These are phyloP conservation scores for Boletus semigastroideus DNA, from an alignment of 1,284 basidiomycete genomes.

Conservation along the genomic window DNA sequence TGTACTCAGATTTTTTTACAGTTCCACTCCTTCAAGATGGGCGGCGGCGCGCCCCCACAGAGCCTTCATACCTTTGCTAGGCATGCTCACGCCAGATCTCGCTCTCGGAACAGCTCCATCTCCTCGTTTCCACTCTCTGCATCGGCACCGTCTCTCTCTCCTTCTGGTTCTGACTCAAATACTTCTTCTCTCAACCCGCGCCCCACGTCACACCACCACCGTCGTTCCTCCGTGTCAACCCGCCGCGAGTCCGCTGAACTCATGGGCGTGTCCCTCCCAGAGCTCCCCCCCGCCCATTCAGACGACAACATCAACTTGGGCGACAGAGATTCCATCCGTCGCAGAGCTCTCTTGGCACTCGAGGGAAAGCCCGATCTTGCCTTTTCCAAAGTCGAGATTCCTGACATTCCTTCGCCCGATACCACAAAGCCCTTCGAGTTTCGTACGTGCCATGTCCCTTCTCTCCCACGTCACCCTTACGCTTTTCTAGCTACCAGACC, in stretches of 20 bases:
- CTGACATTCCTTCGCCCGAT: slow-evolving; percentile 62
- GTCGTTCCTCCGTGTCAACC: slow-evolving; percentile 82
- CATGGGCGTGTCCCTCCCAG: slow-evolving; percentile 73
- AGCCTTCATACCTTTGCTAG: slow-evolving; percentile 31
- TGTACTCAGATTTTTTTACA: slow-evolving; percentile 26
- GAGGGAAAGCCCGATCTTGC: slow-evolving; percentile 71
- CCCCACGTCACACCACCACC: slow-evolving; percentile 69
- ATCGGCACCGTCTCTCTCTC: slow-evolving; percentile 27
- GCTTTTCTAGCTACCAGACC: slow-evolving; percentile 45
- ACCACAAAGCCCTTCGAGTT: slow-evolving; percentile 60
- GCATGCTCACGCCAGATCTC: slow-evolving; percentile 62
- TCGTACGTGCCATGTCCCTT: slow-evolving; percentile 42
- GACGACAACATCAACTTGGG: slow-evolving; percentile 67
- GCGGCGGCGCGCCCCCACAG: slow-evolving; percentile 38
- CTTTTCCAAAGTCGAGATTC: slow-evolving; percentile 76
- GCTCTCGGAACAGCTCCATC: slow-evolving; percentile 61
- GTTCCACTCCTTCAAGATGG: slow-evolving; percentile 67
- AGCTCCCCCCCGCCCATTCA: slow-evolving; percentile 52
- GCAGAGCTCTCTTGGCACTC: slow-evolving; percentile 74
- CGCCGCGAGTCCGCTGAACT: slow-evolving; percentile 79
- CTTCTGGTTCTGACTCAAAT: slow-evolving; percentile 35
- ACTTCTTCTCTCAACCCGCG: slow-evolving; percentile 38
- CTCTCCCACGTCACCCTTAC: slow-evolving; percentile 5
- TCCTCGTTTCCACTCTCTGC: slow-evolving; percentile 18
- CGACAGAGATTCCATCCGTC: slow-evolving; percentile 74